Evolutionary conservation across 1,284 basidiomycete species (phyloP).

Genomic region (Flammula alnicola): DNA sequence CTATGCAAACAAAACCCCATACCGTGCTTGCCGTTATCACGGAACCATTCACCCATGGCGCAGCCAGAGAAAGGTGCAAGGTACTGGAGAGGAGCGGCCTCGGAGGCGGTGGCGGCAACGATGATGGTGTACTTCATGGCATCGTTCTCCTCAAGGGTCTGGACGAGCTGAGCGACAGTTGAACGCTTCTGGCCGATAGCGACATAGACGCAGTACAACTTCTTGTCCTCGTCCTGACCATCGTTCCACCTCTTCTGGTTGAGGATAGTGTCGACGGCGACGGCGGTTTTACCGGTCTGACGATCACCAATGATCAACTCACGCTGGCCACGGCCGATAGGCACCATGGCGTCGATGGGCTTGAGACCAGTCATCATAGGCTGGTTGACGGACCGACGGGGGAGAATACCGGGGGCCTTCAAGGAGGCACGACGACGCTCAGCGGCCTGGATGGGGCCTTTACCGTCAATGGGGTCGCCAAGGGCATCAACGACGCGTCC

Average conservation of each 20-base stretch:
- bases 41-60: constrained; percentile 99
- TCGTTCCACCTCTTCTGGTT: constrained; percentile 99
- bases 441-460: constrained; percentile 93
- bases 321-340: constrained; percentile 99
- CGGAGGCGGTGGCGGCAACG: constrained; percentile 98
- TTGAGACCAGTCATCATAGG: constrained; percentile 99
- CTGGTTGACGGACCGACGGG: constrained; percentile 99
- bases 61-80: constrained; percentile 99
- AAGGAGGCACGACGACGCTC: constrained; percentile 96
- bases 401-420: constrained; percentile 99
- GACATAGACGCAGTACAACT: constrained; percentile 99
- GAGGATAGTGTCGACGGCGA: constrained; percentile 99
- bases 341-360: constrained; percentile 99
- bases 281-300: constrained; percentile 99
- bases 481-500: constrained; percentile 99
- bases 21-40: constrained; percentile 98
- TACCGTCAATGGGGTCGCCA: constrained; percentile 99
- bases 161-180: constrained; percentile 98
- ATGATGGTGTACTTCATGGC: constrained; percentile 99
- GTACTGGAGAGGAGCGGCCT: constrained; percentile 98
- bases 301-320: constrained; percentile 99
- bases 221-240: constrained; percentile 93
- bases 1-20: constrained; percentile 28
- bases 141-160: constrained; percentile 99
- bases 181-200: constrained; percentile 99